Base-by-base conservation (phyloP, 2,329 filamentous ascomycete species). In the Fusarium kyushuense region DNA sequence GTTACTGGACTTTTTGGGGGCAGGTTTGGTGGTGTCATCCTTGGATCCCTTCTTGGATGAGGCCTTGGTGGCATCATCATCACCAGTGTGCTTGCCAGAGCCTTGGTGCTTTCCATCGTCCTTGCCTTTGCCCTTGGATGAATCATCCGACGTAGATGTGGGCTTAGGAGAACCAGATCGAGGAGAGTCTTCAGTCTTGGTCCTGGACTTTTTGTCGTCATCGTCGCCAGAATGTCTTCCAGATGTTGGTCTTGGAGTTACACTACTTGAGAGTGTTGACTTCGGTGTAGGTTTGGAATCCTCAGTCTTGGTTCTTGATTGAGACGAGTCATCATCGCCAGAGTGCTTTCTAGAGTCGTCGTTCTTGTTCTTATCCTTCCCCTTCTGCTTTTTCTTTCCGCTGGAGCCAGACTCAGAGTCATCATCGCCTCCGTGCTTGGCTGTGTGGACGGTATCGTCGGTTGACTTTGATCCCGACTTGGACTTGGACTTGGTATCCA, bases 341-440 rank as follows among this genome's bases (percentile, higher is more conserved):
- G 14, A 21, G 2, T 55, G 55, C 5, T 16, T 35, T 13, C 36
- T 30, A 3, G 27, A 21, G 29, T 30, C n/a, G 36, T 58, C 53
- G 8, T 48, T 45, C 19, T 63, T 62, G 14, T 21, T 32, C 27
- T 53, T 61, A 13, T 45, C 41, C 25, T 62, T 63, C 10, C 49
- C 43, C 16, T 61, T 56, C 12, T 63, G 27, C 33, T 43, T 56
- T 8, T 57, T 45, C 1, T 30, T 30, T 14, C 45, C 45, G 4
- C 45, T 35, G 5, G 45, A 48, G 2, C 55, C 29, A n/a, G 51
- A 46, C 2, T 21, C 38, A 2, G 61, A 46, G n/a, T 43, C 16
- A 1, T 58, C 61, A 9, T 58, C 45, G 6, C 30, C 23, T 16
- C 51, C 45, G 3, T 64, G 29, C 17, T 16, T 64, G 21, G 45